Conservation (phyloP, 345 rosid species). For the Rhodomyrtus tomentosa region DNA sequence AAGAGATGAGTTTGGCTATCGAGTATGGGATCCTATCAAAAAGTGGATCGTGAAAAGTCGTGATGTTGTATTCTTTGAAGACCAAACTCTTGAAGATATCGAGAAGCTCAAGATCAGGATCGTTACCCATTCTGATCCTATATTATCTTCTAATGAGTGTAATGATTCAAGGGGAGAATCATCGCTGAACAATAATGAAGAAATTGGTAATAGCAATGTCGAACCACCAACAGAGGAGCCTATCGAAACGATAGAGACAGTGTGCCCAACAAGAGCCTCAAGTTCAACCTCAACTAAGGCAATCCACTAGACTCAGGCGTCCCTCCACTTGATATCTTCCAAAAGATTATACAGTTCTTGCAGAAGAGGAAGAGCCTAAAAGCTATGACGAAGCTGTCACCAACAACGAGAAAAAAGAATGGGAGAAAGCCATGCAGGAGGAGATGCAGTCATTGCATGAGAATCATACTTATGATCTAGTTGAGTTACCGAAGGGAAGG, state of each 20-base stretch:
- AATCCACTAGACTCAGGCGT: not conserved
- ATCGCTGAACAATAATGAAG: no score
- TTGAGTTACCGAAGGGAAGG: not conserved
- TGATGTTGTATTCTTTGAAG: not conserved
- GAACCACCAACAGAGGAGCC: no score
- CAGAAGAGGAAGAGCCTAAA: not conserved
- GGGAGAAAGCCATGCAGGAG: not conserved
- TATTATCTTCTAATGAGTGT: not conserved
- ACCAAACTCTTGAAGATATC: not conserved
- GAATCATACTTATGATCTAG: not conserved
- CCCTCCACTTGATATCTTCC: not conserved
- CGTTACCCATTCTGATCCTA: not conserved
- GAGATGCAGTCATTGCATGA: not conserved
- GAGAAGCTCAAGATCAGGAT: not conserved
- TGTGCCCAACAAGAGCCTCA: not conserved
- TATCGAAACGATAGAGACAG: not conserved
- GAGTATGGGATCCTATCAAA: not conserved
- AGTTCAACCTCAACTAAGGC: not conserved
- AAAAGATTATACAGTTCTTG: not conserved
- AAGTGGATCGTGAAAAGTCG: not conserved
- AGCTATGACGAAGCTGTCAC: not conserved
- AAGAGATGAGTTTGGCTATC: not conserved
- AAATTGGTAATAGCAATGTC: no score
- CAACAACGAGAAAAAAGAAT: not conserved
- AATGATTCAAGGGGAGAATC: not conserved